Conservation (phyloP, 2,329 filamentous ascomycete genomes). For the Phaeosphaeria sp. region DNA sequence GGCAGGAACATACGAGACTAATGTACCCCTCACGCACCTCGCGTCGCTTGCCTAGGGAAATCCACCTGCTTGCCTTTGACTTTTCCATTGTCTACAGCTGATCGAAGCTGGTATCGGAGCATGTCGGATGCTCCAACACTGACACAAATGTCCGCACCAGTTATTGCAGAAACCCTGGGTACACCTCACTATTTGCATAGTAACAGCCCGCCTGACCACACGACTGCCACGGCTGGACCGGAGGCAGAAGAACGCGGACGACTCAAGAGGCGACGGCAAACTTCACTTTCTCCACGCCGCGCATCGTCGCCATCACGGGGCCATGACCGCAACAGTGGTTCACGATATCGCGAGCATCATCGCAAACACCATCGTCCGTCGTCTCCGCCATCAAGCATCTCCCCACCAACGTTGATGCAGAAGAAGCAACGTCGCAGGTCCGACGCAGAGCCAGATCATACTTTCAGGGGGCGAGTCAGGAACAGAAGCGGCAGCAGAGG, state of each 20-base stretch:
- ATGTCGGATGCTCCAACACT: conserved; percentile 1
- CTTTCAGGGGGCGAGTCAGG: conserved; percentile 38
- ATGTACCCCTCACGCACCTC: conserved; percentile 23
- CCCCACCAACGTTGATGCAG: conserved; percentile 24
- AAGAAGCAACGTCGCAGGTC: conserved; percentile 40
- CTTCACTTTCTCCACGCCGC: conserved; percentile 38
- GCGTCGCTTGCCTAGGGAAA: conserved; percentile 7
- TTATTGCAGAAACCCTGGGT: conserved; percentile 4
- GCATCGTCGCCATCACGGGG: conserved; percentile 41
- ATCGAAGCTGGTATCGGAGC: conserved; percentile 7
- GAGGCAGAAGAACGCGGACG: conserved; percentile 41
- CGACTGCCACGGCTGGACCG: conserved; percentile 46
- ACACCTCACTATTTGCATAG: conserved; percentile 27
- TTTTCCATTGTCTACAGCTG: conserved; percentile 15
- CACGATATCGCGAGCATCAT: conserved; percentile 39
- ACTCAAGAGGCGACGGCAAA: conserved; percentile 38
- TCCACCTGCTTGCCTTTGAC: not conserved
- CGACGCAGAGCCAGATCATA: conserved; percentile 46
- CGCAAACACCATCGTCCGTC: conserved; percentile 39
- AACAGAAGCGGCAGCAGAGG: conserved; percentile 30
- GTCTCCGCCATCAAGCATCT: conserved; percentile 30
- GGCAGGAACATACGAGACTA: conserved; percentile 26
- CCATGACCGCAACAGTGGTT: conserved; percentile 41
- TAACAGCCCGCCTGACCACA: conserved; percentile 54
- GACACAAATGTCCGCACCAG: conserved; percentile 1